phyloP scores from a whole-genome alignment of 192 early-diverging fungal species.

The Umbelopsis isabellina region DNA sequence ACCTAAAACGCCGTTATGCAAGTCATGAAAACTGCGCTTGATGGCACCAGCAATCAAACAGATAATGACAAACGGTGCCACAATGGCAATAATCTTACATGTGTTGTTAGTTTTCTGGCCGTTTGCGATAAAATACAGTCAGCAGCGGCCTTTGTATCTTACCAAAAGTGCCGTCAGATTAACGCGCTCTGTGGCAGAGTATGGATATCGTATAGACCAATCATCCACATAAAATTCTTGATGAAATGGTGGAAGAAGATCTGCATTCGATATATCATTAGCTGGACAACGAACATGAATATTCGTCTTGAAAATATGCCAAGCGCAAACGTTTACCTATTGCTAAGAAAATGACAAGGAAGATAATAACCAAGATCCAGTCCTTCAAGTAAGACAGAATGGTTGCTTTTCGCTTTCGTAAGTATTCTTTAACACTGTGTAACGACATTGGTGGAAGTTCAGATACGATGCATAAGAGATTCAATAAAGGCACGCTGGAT shows the following conservation, averaged over 20 bases:
- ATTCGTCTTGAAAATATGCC: too few relatives aligned
- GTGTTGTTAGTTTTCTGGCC: too few relatives aligned
- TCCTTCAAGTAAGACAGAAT: constrained; percentile 12
- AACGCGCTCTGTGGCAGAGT: constrained; percentile 12
- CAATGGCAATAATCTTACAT: constrained; percentile 38
- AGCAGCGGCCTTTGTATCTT: not conserved
- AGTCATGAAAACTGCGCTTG: constrained; percentile 41
- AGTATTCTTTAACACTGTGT: not conserved
- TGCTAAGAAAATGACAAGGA: constrained; percentile 10
- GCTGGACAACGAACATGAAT: too few relatives aligned
- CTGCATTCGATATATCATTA: not conserved
- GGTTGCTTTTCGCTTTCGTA: not conserved
- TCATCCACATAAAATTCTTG: constrained; percentile 20
- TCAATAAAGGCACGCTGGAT: too few relatives aligned
- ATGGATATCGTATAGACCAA: constrained; percentile 20
- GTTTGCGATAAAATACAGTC: too few relatives aligned
- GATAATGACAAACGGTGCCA: constrained; percentile 41
- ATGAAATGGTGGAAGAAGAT: constrained; percentile 10
- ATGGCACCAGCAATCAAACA: constrained; percentile 27
- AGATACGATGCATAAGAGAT: not conserved
- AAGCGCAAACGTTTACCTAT: not conserved
- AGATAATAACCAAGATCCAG: constrained; percentile 5
- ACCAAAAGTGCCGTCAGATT: not conserved
- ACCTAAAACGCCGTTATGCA: constrained; percentile 49
- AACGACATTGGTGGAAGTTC: not conserved